A percentile compares a stretch with the other conserved stretches of the same genome.
phyloP scores from a whole-genome alignment of 192 early-diverging fungal genomes.

The Entophlyctis helioformis region DNA sequence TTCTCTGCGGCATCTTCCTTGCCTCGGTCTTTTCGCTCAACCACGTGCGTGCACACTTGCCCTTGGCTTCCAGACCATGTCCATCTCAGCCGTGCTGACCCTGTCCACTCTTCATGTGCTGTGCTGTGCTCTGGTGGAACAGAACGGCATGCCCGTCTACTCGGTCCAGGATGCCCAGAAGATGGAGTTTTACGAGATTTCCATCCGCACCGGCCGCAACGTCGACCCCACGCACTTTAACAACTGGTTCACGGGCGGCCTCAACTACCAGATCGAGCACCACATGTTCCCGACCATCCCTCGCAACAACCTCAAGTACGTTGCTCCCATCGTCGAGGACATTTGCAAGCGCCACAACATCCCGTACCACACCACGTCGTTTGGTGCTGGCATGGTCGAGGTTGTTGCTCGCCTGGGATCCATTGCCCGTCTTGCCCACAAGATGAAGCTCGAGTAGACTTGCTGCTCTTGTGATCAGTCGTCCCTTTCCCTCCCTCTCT shows the following conservation, averaged over 20 bases:
- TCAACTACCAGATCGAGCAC: slow-evolving; percentile 83
- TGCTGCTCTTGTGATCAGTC: too few species aligned
- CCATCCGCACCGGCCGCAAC: slow-evolving; percentile 69
- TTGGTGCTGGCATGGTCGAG: slow-evolving; percentile 46
- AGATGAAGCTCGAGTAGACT: too few species aligned
- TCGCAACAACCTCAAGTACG: slow-evolving; percentile 53
- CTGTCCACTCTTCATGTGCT: too few species aligned
- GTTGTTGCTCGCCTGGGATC: slow-evolving; percentile 39
- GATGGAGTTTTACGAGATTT: slow-evolving; percentile 65
- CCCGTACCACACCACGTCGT: slow-evolving; percentile 49
- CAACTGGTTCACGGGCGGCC: slow-evolving; percentile 74
- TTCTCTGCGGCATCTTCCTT: slow-evolving; percentile 56
- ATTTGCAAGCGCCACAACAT: slow-evolving; percentile 59
- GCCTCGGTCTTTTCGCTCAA: slow-evolving; percentile 69
- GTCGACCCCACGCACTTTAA: slow-evolving; percentile 42
- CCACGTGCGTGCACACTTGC: slow-evolving; percentile 54
- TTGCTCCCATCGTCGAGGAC: slow-evolving; percentile 47
- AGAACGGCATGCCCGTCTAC: slow-evolving; percentile 76
- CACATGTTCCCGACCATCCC: slow-evolving; percentile 77
- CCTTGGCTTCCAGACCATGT: too few species aligned
- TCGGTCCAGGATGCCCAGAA: slow-evolving; percentile 43
- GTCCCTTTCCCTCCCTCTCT: too few species aligned
- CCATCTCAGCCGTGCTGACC: too few species aligned
- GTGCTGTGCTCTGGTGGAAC: too few species aligned
- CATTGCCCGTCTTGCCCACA: slow-evolving; percentile 27